Evolutionary conservation across 73 alveolate genomes (phyloP).

Genomic region (Breviolum minutum): DNA sequence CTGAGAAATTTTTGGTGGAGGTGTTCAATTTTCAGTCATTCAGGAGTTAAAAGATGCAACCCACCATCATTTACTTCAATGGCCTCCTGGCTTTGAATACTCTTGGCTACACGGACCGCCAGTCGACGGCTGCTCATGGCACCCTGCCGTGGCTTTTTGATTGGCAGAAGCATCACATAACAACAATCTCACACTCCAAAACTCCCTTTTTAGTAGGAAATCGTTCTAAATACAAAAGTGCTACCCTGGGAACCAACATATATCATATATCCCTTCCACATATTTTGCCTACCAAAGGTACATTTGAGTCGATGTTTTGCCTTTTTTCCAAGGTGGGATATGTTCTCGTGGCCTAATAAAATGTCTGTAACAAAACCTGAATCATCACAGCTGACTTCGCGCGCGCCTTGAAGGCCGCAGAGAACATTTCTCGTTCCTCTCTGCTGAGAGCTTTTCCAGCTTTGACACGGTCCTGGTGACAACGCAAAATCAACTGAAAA

Average conservation of each 20-base stretch:
- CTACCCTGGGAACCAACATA: too few species aligned
- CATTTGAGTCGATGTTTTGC: too few species aligned
- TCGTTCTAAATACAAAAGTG: background rate
- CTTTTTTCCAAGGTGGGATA: too few species aligned
- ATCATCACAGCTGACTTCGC: background rate
- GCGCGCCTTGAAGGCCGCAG: constrained; percentile 81
- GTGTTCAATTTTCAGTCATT: background rate
- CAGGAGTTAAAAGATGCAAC: background rate
- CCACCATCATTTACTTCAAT: too few species aligned
- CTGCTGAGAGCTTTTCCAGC: constrained; percentile 85
- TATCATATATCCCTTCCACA: too few species aligned
- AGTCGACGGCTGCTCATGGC: constrained; percentile 88
- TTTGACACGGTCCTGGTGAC: constrained; percentile 57
- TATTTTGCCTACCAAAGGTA: too few species aligned
- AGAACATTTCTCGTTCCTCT: constrained; percentile 74
- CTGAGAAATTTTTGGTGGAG: background rate
- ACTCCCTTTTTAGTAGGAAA: background rate
- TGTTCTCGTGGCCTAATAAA: too few species aligned
- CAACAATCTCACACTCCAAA: too few species aligned
- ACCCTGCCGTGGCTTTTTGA: constrained; percentile 11
- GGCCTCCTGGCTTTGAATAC: constrained; percentile 91
- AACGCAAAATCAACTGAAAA: background rate
- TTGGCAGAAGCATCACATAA: background rate
- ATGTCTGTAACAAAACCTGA: too few species aligned
- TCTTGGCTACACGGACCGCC: constrained; percentile 78